Evolutionary conservation across 2,329 filamentous ascomycete species (phyloP).

Genomic region (Sclerotinia borealis): DNA sequence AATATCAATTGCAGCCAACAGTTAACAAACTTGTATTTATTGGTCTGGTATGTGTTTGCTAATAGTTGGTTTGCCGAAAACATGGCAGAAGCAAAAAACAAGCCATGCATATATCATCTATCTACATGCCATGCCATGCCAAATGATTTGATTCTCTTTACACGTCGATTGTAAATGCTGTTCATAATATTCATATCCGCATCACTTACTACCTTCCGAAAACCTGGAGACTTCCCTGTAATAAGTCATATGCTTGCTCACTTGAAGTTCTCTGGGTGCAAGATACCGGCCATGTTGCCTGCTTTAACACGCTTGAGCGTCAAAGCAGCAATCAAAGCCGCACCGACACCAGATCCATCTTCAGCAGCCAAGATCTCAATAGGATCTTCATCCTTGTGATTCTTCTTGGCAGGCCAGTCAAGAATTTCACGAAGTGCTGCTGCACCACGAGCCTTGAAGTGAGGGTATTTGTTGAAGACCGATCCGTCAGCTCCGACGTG

Average conservation of each 20-base stretch:
- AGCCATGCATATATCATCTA: not conserved
- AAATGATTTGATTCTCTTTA: not conserved
- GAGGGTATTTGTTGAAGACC: slow-evolving; percentile 98
- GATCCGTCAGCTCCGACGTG: slow-evolving; percentile 96
- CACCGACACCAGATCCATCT: slow-evolving; percentile 95
- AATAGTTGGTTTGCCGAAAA: not conserved
- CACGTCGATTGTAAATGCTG: not conserved
- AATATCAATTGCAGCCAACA: not conserved
- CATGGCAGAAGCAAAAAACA: not conserved
- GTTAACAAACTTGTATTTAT: not conserved
- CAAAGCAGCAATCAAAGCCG: slow-evolving; percentile 80
- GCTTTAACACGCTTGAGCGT: slow-evolving; percentile 59
- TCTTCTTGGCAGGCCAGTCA: slow-evolving; percentile 75
- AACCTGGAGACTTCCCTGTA: not conserved
- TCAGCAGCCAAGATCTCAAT: slow-evolving; percentile 85
- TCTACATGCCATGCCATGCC: not conserved
- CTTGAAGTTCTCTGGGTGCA: slow-evolving; percentile 58
- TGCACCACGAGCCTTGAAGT: slow-evolving; percentile 92
- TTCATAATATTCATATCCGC: not conserved
- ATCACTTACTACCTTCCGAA: not conserved
- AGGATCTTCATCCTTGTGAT: slow-evolving; percentile 71
- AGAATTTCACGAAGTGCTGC: slow-evolving; percentile 89
- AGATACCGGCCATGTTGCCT: slow-evolving; percentile 57
- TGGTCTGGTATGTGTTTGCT: not conserved
- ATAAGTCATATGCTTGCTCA: not conserved